Base-by-base conservation (phyloP, 345 rosid genomes). In the Lepidium africanum region DNA sequence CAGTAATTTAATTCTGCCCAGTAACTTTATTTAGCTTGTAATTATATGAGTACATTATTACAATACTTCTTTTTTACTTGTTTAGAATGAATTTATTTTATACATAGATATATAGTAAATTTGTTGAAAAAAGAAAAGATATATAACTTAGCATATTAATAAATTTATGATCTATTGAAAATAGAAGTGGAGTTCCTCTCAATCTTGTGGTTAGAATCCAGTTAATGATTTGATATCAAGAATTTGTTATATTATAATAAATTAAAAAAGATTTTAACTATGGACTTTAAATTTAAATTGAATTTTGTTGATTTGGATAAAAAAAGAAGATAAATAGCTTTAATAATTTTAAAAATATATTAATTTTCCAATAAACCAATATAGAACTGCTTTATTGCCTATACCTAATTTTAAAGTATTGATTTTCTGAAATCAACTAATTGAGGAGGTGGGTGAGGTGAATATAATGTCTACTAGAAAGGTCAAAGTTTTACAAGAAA, bases 401-500 rank as follows among this genome's bases (percentile, higher is more conserved):
- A 30, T 60, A 47, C 54, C 10, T 57, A 15, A 35, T 14, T 45
- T 5, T 19, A 61, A n/a, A 51, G 41, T 47, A 35, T 39, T 48
- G 16, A 21, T 33, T 21, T 25, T 50, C 14, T 14, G 6, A 13
- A 32, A 59, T 41, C 17, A 42, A 30, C 2, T 27, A 16, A 39
- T 67, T 1, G 30, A 57, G 35, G 30, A 57, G 35, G 75, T 21
- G 23, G 23, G 32, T 70, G 71, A 51, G 67, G 60, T 76, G 74
- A 69, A 75, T 75, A 59, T 57, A 57, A 69, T 69, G 79, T 65
- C 61, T 51, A 51, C 45, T 74, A 67, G 69, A 74, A 67, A 67
- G 69, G 60, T 74, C 45, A 67, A 60, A 60, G 25, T 59, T 67
- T 30, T 52, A 67, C 63, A 60, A 43, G 27, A n/a, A 60, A 37